Percentiles rank a stretch among this genome's conserved stretches.
These are phyloP conservation scores for Anaeramoeba flamelloides DNA, from an alignment of 78 protist genomes.

Conservation along the genomic window DNA sequence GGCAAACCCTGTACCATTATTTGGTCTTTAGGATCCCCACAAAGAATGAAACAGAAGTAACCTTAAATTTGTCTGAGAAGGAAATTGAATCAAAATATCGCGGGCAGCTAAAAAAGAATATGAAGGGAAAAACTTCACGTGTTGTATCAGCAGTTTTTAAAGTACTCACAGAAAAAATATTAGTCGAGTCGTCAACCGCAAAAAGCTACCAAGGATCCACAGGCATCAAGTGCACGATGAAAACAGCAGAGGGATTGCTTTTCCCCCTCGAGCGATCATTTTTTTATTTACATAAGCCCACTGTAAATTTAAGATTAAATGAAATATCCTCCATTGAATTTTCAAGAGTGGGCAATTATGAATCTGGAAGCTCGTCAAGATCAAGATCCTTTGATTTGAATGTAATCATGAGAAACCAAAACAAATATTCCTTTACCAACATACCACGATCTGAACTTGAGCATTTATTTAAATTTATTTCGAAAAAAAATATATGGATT, in stretches of 20 bases:
- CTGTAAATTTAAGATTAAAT: slow-evolving; percentile 23
- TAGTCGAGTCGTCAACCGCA: not conserved
- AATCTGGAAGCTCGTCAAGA: too few species aligned
- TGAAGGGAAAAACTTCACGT: not conserved
- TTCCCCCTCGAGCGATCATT: slow-evolving; percentile 39
- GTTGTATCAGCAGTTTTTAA: not conserved
- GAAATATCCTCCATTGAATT: too few species aligned
- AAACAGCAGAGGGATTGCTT: slow-evolving; percentile 38
- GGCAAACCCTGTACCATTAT: slow-evolving; percentile 35
- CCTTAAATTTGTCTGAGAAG: slow-evolving; percentile 7
- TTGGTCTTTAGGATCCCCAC: slow-evolving; percentile 28
- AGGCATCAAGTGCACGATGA: slow-evolving; percentile 30
- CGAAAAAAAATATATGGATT: too few species aligned
- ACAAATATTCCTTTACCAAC: too few species aligned
- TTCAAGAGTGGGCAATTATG: too few species aligned
- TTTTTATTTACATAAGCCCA: slow-evolving; percentile 50
- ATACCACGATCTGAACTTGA: too few species aligned
- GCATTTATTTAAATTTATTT: too few species aligned
- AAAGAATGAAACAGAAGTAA: slow-evolving; percentile 1
- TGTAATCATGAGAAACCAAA: too few species aligned
- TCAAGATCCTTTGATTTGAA: too few species aligned
- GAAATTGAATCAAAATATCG: too few species aligned
- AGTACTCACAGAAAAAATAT: not conserved
- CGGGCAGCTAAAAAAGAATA: too few species aligned
- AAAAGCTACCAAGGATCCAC: not conserved